Percentiles rank a stretch among this genome's conserved stretches.
phyloP scores from a whole-genome alignment of 139 green algal genomes.

The Desmodesmus armatus region DNA sequence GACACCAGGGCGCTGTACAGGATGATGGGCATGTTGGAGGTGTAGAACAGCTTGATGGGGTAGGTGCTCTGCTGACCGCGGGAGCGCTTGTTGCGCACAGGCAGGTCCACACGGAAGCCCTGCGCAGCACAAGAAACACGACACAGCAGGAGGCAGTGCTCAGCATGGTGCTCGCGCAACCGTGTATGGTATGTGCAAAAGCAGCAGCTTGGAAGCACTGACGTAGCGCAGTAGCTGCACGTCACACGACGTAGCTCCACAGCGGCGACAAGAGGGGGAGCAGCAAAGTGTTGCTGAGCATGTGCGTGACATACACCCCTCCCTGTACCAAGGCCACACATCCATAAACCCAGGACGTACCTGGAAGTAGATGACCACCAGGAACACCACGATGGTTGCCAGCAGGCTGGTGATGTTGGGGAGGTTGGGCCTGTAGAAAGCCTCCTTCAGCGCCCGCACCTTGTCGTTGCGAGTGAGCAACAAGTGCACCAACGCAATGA shows the following conservation, averaged over 20 bases:
- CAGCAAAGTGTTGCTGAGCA: too few species aligned
- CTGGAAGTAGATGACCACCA: conserved; percentile 99
- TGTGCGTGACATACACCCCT: neutral
- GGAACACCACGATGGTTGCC: conserved; percentile 96
- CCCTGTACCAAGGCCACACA: conserved; percentile 46
- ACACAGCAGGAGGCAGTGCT: too few species aligned
- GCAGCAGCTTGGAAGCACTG: too few species aligned
- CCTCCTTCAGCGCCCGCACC: conserved; percentile 94
- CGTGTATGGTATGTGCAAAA: too few species aligned
- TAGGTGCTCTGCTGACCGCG: conserved; percentile 91
- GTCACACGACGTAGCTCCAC: too few species aligned
- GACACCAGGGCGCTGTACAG: conserved; percentile 98
- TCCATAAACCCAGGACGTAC: too few species aligned
- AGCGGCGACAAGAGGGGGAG: too few species aligned
- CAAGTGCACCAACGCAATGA: conserved; percentile 98
- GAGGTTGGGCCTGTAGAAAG: conserved; percentile 98
- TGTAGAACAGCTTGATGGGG: conserved; percentile 99
- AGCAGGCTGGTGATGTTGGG: conserved; percentile 99
- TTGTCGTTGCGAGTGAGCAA: conserved; percentile 96
- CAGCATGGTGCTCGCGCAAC: too few species aligned
- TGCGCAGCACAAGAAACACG: too few species aligned
- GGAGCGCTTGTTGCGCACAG: conserved; percentile 93
- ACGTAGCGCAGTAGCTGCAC: too few species aligned
- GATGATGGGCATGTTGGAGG: conserved; percentile 99
- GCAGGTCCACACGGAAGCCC: conserved; percentile 98